Evolutionary conservation across 768 basidiomycete species (phyloP), one percentile per base, ranked within the genome.

Genomic region (Termitomyces sp.): DNA sequence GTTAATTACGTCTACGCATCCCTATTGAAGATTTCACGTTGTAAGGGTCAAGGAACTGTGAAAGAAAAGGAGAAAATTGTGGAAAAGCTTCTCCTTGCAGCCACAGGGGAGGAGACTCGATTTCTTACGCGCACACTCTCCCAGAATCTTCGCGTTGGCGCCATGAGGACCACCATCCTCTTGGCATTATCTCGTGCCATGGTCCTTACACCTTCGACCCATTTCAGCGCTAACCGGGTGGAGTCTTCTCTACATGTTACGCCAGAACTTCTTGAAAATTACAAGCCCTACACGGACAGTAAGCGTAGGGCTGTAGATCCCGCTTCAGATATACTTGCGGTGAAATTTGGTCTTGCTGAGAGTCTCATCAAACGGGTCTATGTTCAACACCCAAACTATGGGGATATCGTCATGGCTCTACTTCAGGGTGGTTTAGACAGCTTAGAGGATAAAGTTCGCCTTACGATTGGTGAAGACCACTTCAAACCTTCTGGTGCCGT

Each of bases 51-150:
- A 63, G 92, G 93, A 20, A 86, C 90, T 42, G 79, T 82, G 3
- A 88, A 83, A 63, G 78, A 83, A 59, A 94, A 92, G 68, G 88
- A 89, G 51, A 83, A 82, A 40, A 76, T 92, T 18, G 87, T 94
- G 1, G 86, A 93, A 67, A 87, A 82, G 65, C 76, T 96, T 24
- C 80, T 96, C n/a, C 81, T 96, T 6, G 80, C 90, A 10, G 88
- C 94, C 0, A 82, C 79, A 58, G 94, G 93, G 24, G 94, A 96
- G 70, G 92, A 97, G 72, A 79, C 83, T n/a, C 81, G 93, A 30
- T 97, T 85, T 65, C 76, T 96, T 43, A 86, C 88, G 32, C 80
- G 90, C 40, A 90, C 82, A 2, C 75, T 94, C 28, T 83, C 79
- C 30, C 82, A 83, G 66, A 87, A 92, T 69, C 75, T 93, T 45